phyloP scores from a whole-genome alignment of 2,329 filamentous ascomycete species.

The Cladosporium halotolerans region DNA sequence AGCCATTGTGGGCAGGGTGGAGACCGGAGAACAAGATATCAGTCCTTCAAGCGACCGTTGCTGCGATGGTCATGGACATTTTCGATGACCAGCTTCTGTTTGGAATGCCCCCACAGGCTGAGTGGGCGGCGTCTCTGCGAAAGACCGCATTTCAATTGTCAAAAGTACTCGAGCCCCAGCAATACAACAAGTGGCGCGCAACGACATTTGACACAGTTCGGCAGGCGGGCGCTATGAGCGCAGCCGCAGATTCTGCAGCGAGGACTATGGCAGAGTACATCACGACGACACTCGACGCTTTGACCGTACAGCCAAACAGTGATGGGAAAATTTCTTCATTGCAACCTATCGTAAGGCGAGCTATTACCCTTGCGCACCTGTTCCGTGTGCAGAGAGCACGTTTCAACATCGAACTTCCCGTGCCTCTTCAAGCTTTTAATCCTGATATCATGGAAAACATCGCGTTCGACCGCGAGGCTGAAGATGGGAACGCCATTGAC shows the following conservation, averaged over 20 bases:
- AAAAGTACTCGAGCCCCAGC: conserved; percentile 32
- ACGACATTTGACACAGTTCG: conserved; percentile 56
- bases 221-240: conserved; percentile 37
- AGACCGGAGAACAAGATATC: conserved; percentile 52
- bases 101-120: conserved; percentile 50
- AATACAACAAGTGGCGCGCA: conserved; percentile 61
- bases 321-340: conserved; percentile 20
- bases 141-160: conserved; percentile 20
- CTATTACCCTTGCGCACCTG: conserved; percentile 25
- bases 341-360: conserved; percentile 23
- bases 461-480: conserved; percentile 52
- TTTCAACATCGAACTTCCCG: conserved; percentile 28
- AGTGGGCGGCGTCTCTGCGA: conserved; percentile 21
- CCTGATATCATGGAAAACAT: conserved; percentile 59
- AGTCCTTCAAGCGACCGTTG: conserved; percentile 57
- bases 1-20: conserved; percentile 47
- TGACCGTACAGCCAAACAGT: conserved; percentile 22
- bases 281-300: conserved; percentile 18
- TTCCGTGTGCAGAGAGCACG: conserved; percentile 26
- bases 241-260: conserved; percentile 12
- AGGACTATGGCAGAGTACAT: conserved; percentile 23
- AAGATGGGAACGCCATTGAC: conserved; percentile 46
- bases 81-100: conserved; percentile 57
- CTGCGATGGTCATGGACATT: conserved; percentile 55
- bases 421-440: conserved; percentile 43